Percentiles rank a stretch among this genome's conserved stretches.
Conservation (phyloP, 176 grass and related monocot species). For the Carex cristatella region DNA sequence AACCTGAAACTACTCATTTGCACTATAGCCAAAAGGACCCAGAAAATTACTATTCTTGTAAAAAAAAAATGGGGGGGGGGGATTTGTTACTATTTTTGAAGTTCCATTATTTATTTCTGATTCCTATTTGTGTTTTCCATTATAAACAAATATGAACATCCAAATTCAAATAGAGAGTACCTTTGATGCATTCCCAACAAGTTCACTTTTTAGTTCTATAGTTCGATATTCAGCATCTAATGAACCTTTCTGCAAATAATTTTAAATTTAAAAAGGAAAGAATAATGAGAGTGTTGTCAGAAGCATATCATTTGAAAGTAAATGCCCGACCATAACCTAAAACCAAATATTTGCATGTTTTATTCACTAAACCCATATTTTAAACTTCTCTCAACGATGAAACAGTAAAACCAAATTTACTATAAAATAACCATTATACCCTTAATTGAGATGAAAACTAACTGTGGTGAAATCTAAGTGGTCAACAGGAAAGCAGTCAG, state of each 20-base stretch:
- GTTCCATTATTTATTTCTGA: background rate
- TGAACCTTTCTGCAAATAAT: constrained; percentile 60
- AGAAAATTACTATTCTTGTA: background rate
- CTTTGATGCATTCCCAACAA: constrained; percentile 81
- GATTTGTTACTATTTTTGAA: background rate
- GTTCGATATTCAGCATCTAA: constrained; percentile 60
- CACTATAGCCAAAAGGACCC: background rate
- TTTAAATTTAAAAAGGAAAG: background rate
- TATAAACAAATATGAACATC: background rate
- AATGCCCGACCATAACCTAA: background rate
- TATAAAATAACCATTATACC: background rate
- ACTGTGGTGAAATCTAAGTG: background rate
- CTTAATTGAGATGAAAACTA: background rate
- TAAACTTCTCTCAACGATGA: background rate
- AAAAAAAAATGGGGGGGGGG: background rate
- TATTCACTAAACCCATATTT: background rate
- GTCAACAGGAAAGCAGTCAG: background rate
- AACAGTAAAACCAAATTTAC: background rate
- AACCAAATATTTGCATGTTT: background rate
- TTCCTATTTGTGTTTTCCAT: background rate
- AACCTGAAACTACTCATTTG: background rate
- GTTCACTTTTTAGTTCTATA: constrained; percentile 65
- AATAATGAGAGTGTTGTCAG: background rate
- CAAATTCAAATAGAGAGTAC: constrained; percentile 26
- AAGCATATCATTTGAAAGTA: background rate